Percentiles rank a stretch among this genome's conserved stretches.
phyloP scores from a whole-genome alignment of 345 rosid species.

The Luvunga scandens region DNA sequence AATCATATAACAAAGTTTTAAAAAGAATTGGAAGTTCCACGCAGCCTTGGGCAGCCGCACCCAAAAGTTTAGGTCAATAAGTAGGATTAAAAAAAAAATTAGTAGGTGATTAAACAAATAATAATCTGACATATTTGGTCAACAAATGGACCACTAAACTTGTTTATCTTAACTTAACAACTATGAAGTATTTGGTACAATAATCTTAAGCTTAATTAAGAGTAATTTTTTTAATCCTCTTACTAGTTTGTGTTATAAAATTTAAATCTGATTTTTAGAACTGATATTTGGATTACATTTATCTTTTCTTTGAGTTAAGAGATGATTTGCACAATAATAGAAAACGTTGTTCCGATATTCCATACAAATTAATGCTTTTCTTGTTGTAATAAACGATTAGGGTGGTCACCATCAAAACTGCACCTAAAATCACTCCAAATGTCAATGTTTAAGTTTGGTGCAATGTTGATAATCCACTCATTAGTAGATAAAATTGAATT shows the following conservation, averaged over 20 bases:
- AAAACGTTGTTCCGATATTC: too few relatives aligned
- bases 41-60: not conserved
- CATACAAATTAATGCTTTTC: not conserved
- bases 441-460: constrained; percentile 33
- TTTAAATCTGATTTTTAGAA: too few relatives aligned
- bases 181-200: not conserved
- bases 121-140: not conserved
- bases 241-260: too few relatives aligned
- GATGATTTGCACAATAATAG: too few relatives aligned
- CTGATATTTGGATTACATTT: too few relatives aligned
- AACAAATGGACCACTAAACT: not conserved
- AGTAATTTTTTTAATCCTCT: not conserved
- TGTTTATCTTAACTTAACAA: not conserved
- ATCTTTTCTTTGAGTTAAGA: too few relatives aligned
- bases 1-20: not conserved
- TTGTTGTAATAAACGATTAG: not conserved
- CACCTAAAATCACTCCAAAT: constrained; percentile 18
- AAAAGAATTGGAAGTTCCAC: not conserved
- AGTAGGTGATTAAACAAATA: not conserved
- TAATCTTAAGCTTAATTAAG: not conserved
- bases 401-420: not conserved
- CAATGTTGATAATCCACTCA: not conserved
- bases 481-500: not conserved
- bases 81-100: not conserved
- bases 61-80: not conserved